phyloP scores from a whole-genome alignment of 805 yeast genomes.

The Pichia manshurica region DNA sequence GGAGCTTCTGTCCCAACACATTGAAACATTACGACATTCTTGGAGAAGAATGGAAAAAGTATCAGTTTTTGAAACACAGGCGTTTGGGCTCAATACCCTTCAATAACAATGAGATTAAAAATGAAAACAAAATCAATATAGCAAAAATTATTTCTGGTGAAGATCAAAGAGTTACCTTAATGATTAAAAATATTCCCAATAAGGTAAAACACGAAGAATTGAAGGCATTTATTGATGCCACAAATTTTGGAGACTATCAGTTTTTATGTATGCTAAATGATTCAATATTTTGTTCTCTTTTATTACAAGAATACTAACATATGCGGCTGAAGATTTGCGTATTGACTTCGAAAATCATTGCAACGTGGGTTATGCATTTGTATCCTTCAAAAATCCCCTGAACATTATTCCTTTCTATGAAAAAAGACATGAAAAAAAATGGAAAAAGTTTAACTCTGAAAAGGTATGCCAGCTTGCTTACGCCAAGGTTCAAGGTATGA shows the following conservation, averaged over 20 bases:
- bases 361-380: slow-evolving; percentile 53
- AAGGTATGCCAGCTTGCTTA: slow-evolving; percentile 47
- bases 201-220: slow-evolving; percentile 41
- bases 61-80: slow-evolving; percentile 21
- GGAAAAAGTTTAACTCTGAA: slow-evolving; percentile 43
- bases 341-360: slow-evolving; percentile 48
- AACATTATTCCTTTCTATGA: slow-evolving; percentile 41
- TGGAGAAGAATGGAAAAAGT: slow-evolving; percentile 21
- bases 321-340: slow-evolving; percentile 32
- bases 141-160: slow-evolving; percentile 34
- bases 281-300: background rate
- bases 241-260: slow-evolving; percentile 35
- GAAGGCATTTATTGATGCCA: slow-evolving; percentile 40
- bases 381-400: slow-evolving; percentile 40
- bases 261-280: slow-evolving; percentile 32
- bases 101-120: slow-evolving; percentile 24
- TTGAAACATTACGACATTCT: slow-evolving; percentile 4
- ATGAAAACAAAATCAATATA: slow-evolving; percentile 35
- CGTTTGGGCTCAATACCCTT: slow-evolving; percentile 22
- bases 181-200: slow-evolving; percentile 52
- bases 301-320: slow-evolving; percentile 14
- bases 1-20: too few relatives aligned
- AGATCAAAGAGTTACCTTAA: slow-evolving; percentile 43
- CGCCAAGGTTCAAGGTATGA: slow-evolving; percentile 47
- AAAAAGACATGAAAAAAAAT: slow-evolving; percentile 41